Evolutionary conservation across 2,329 filamentous ascomycete species (phyloP).

Genomic region (Ilyonectria mors-panacis): DNA sequence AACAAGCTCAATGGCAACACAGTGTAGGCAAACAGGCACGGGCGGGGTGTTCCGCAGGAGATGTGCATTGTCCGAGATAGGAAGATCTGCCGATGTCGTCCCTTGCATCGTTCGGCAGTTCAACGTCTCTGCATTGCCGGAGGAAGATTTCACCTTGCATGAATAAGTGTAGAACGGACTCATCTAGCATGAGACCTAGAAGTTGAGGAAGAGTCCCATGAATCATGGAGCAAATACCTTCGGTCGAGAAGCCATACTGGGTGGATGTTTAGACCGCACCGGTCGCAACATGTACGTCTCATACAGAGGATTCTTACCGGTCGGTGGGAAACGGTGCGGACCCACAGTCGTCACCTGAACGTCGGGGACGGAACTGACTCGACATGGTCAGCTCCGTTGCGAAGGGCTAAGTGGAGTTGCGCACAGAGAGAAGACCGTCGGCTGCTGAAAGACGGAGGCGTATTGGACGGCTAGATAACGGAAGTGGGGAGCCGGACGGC

Average conservation of each 20-base stretch:
- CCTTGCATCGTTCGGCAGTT: conserved; percentile 5
- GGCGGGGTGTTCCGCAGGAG: neutral
- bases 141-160: conserved; percentile 24
- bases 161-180: neutral
- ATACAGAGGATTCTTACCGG: neutral
- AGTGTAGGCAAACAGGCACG: neutral
- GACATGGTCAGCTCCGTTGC: neutral
- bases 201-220: neutral
- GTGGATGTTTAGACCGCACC: conserved; percentile 8
- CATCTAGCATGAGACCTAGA: neutral
- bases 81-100: neutral
- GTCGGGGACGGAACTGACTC: conserved; percentile 4
- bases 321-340: neutral
- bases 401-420: neutral
- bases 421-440: neutral
- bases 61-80: neutral
- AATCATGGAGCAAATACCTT: neutral
- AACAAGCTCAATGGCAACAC: neutral
- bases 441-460: neutral
- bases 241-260: neutral
- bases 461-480: conserved; percentile 21
- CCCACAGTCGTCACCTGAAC: neutral
- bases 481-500: conserved; percentile 29
- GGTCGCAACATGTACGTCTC: conserved; percentile 4
- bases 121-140: neutral